phyloP scores from a whole-genome alignment of 331 rosid species.

The Phaseolus coccineus region DNA sequence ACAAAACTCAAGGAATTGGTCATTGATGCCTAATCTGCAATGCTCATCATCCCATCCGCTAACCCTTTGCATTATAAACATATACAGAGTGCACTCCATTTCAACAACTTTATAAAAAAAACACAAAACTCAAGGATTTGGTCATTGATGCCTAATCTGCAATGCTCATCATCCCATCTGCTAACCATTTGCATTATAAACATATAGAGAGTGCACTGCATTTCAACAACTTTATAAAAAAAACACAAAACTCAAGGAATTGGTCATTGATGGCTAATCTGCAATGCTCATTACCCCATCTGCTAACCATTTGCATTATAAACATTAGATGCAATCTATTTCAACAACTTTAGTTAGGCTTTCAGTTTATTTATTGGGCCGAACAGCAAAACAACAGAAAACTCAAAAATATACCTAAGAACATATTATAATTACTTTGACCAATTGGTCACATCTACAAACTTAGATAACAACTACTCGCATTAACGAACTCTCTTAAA shows the following conservation, averaged over 20 bases:
- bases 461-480: neutral
- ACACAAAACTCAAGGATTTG: neutral
- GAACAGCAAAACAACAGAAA: neutral
- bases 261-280: neutral
- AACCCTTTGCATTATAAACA: neutral
- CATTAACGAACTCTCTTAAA: neutral
- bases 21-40: neutral
- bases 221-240: neutral
- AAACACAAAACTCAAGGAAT: neutral
- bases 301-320: neutral
- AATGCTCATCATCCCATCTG: neutral
- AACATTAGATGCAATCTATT: conserved; percentile 12
- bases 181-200: conserved; percentile 1
- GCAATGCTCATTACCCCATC: neutral
- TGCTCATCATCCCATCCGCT: neutral
- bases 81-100: neutral
- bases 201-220: neutral
- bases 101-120: neutral
- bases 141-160: neutral
- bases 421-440: neutral
- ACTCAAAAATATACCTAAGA: neutral
- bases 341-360: neutral
- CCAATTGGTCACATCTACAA: neutral
- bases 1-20: neutral
- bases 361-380: neutral